Base-by-base conservation (phyloP, 1,284 basidiomycete genomes). In the Ustilago shanxiensis region DNA sequence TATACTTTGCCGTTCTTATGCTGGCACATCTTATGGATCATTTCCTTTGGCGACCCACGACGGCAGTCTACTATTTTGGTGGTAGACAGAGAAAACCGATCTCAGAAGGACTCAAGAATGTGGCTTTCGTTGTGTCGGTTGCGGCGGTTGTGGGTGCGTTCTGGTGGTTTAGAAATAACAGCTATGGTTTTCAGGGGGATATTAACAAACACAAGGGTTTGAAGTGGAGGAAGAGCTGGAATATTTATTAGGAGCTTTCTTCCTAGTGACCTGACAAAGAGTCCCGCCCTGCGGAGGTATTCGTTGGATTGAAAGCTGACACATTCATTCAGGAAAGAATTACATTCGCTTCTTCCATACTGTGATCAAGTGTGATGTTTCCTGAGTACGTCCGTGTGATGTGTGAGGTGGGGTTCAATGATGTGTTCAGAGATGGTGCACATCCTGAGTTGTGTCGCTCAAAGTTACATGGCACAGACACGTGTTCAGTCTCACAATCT, bases 1-100 rank as follows among this genome's bases (percentile, higher is more conserved):
- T 98, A 14, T 98, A 95, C 89, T 99, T 99, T 88, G 90, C 95
- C 4, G 94, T 98, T 50, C 87, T 99, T 61, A 95, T 98, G 91
- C 88, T 92, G 49, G 93, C 91, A 0, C 94, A 98, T 85, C 85
- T 98, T 52, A 88, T 97, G 74, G 95, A 99, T 87, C 94, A 96
- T 86, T 93, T 95, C 87, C 87, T 86, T 26, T 93, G 82, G 82
- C 72, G 82, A 45, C 63, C 72, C 2, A 78, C 77, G 3, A 85
- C 84, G 8, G 84, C 84, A 16, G 68, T 84, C 24, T 85, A 85
- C 67, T 55, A 56, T 11, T 54, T 72, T 35, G 53, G 54, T 18
- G 63, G 60, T 13, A 65, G 59, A 41, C 39, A 61, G 33, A 55
- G 80, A 13, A 67, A 53, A 33, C 77, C 81, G 2, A 44, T 93